Evolutionary conservation across 2,329 filamentous ascomycete species (phyloP).

Genomic region (Lasiodiplodia gonubiensis): DNA sequence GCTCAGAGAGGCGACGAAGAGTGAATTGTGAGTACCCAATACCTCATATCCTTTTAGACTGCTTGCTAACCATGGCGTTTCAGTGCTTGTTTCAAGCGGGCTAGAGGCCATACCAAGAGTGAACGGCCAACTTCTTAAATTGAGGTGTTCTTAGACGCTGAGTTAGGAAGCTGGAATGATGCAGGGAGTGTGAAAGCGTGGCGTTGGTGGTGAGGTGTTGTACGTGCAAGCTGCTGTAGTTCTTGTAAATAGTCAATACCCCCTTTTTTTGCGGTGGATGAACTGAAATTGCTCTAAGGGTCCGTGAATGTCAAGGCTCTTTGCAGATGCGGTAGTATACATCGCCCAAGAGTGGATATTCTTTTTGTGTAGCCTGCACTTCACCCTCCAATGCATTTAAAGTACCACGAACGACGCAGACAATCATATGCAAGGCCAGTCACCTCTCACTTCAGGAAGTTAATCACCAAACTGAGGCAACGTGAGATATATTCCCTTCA

Average conservation of each 20-base stretch:
- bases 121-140: slow-evolving; percentile 18
- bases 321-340: too few relatives aligned
- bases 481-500: too few relatives aligned
- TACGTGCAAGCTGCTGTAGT: background rate
- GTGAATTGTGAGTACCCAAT: slow-evolving; percentile 38
- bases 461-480: too few relatives aligned
- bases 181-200: background rate
- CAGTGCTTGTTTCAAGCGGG: slow-evolving; percentile 29
- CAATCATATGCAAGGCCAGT: too few relatives aligned
- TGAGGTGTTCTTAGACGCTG: background rate
- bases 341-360: too few relatives aligned
- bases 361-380: too few relatives aligned
- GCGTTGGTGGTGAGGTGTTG: background rate
- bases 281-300: background rate
- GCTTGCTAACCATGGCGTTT: background rate
- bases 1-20: slow-evolving; percentile 45
- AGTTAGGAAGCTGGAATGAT: background rate
- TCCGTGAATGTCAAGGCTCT: background rate
- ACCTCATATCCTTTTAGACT: background rate
- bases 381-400: too few relatives aligned
- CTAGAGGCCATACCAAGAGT: slow-evolving; percentile 23
- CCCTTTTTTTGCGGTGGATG: slow-evolving; percentile 1
- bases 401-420: too few relatives aligned
- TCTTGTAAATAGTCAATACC: slow-evolving; percentile 18
- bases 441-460: too few relatives aligned